Conservation (phyloP, 2,329 filamentous ascomycete genomes). For the Clonostachys sp. region DNA sequence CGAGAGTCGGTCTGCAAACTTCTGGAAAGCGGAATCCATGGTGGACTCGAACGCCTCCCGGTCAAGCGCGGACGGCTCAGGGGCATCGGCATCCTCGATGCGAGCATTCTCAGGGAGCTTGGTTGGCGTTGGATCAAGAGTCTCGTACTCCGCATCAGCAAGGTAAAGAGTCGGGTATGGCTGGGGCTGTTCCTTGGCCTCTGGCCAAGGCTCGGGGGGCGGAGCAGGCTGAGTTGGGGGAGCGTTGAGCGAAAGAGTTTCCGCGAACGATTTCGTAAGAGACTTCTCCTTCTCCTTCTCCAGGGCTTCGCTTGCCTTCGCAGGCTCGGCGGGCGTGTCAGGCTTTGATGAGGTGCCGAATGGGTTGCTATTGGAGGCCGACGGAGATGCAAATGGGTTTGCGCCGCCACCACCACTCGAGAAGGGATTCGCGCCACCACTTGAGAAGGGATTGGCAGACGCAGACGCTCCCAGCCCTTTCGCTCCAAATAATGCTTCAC, state of each 20-base stretch:
- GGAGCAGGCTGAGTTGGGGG: conserved; percentile 23
- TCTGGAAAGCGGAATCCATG: conserved; percentile 73
- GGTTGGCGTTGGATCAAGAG: conserved; percentile 57
- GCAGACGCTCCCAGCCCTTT: conserved; percentile 37
- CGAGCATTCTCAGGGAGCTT: conserved; percentile 46
- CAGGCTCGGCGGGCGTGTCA: conserved; percentile 24
- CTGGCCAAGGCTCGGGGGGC: conserved; percentile 72
- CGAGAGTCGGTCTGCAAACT: conserved; percentile 71
- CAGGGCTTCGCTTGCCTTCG: conserved; percentile 13
- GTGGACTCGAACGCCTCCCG: conserved; percentile 68
- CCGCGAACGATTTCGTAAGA: conserved; percentile 62
- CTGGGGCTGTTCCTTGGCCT: conserved; percentile 55
- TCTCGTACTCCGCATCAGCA: conserved; percentile 87
- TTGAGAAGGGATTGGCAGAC: conserved; percentile 56
- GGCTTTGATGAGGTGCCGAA: conserved; percentile 15
- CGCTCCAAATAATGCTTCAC: conserved; percentile 67
- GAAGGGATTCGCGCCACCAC: conserved; percentile 14
- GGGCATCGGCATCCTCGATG: conserved; percentile 30
- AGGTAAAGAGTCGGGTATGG: conserved; percentile 76
- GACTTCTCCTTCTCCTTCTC: not conserved
- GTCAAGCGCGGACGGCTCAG: conserved; percentile 49
- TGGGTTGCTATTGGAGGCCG: conserved; percentile 18
- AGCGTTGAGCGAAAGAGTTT: conserved; percentile 71
- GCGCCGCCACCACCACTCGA: conserved; percentile 15
- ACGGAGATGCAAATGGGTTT: conserved; percentile 40